Conservation (phyloP, 225 moss, liverwort and hornwort genomes). For the Pleurozium schreberi region DNA sequence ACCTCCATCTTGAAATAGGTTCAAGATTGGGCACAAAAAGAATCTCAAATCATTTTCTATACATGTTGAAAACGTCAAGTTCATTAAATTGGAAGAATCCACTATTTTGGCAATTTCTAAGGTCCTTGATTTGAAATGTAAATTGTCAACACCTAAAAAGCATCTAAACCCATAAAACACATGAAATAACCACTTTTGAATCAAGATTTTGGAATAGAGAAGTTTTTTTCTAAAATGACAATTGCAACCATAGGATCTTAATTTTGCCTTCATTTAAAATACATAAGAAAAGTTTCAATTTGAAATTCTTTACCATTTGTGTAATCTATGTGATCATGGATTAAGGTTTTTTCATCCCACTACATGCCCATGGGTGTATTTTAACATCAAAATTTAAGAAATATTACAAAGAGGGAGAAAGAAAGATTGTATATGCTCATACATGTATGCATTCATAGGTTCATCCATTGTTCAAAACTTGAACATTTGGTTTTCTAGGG, state of each 20-base stretch:
- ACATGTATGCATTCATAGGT: background rate
- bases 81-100: background rate
- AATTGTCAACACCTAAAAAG: no score
- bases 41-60: fast-evolving
- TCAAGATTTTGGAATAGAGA: no score
- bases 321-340: background rate
- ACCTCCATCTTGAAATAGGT: background rate
- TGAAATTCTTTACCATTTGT: background rate
- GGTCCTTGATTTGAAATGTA: background rate
- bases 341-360: background rate
- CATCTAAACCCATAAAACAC: no score
- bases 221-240: background rate
- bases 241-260: background rate
- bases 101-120: background rate
- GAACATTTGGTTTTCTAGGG: fast-evolving
- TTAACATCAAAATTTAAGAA: background rate
- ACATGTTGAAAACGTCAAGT: background rate
- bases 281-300: background rate
- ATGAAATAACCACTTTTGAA: no score
- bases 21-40: background rate
- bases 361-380: fast-evolving
- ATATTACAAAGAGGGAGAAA: background rate
- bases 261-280: background rate
- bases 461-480: background rate
- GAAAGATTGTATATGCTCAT: background rate